Conservation (phyloP, 2,329 filamentous ascomycete genomes). For the Podosphaera fusca region DNA sequence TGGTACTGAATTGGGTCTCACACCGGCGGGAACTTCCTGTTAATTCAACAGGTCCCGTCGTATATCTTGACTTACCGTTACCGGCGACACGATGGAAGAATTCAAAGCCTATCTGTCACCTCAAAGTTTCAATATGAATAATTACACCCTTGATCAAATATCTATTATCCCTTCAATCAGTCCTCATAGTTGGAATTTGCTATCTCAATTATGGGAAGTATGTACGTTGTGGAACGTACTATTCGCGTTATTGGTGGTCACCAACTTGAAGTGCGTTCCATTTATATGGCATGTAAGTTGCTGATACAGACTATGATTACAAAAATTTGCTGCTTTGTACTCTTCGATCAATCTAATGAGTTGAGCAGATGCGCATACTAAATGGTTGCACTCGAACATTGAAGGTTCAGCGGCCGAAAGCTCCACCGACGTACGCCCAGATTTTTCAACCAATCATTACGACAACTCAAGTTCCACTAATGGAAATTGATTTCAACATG, state of each 20-base stretch:
- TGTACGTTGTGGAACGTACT: constrained; percentile 16
- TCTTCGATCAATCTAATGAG: background rate
- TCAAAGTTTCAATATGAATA: background rate
- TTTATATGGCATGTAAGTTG: constrained; percentile 34
- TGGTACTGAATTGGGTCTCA: background rate
- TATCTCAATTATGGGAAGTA: constrained; percentile 10
- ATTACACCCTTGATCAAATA: background rate
- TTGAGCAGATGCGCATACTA: constrained; percentile 15
- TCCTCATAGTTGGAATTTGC: background rate
- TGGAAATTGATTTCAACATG: constrained; percentile 50
- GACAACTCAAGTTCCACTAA: constrained; percentile 31
- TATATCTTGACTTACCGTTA: background rate
- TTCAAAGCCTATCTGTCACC: background rate
- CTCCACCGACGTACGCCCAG: constrained; percentile 18
- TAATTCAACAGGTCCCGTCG: background rate
- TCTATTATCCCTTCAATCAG: background rate
- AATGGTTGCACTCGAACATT: constrained; percentile 22
- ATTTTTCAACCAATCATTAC: constrained; percentile 41
- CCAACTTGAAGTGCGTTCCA: constrained; percentile 34
- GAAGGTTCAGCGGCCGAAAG: constrained; percentile 20
- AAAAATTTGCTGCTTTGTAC: background rate
- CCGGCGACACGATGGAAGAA: background rate
- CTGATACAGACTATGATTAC: background rate
- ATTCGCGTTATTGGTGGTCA: constrained; percentile 19
- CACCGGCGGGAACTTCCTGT: background rate